Percentiles rank a stretch among this genome's conserved stretches.
These are phyloP conservation scores for Fusarium guadeloupense DNA, from an alignment of 2,329 filamentous ascomycete genomes.

Conservation along the genomic window DNA sequence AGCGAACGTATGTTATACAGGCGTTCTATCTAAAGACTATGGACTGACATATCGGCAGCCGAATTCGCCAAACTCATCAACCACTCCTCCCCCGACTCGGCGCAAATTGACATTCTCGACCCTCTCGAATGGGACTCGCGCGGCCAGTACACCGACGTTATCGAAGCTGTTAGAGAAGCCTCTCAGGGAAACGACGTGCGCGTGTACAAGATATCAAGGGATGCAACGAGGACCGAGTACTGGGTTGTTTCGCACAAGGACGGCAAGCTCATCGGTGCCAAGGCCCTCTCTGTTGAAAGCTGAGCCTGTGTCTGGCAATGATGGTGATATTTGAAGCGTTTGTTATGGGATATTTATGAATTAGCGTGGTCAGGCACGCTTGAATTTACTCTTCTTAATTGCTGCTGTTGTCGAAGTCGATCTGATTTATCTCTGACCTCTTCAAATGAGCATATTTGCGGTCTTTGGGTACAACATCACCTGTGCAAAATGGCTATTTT, in stretches of 20 bases:
- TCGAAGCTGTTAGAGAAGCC: constrained; percentile 74
- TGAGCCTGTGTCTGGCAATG: constrained; percentile 9
- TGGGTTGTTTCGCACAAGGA: constrained; percentile 76
- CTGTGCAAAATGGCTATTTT: too few relatives aligned
- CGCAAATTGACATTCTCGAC: constrained; percentile 71
- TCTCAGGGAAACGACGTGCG: constrained; percentile 73
- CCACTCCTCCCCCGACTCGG: constrained; percentile 61
- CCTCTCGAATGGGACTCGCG: constrained; percentile 77
- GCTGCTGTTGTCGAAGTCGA: not conserved
- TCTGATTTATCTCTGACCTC: not conserved
- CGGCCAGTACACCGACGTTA: constrained; percentile 73
- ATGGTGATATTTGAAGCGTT: constrained; percentile 2
- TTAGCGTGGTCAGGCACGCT: not conserved
- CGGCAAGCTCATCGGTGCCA: constrained; percentile 76
- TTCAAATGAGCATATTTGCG: not conserved
- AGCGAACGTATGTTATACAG: constrained; percentile 64
- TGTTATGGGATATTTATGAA: not conserved
- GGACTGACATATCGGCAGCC: constrained; percentile 54
- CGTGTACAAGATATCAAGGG: constrained; percentile 76
- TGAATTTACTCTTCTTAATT: not conserved
- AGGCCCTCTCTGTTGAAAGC: constrained; percentile 78
- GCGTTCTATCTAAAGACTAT: not conserved
- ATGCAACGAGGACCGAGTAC: constrained; percentile 75
- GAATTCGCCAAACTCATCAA: constrained; percentile 75
- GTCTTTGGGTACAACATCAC: not conserved